A percentile compares a stretch with the other conserved stretches of the same genome.
Conservation (phyloP, 2,329 filamentous ascomycete genomes). For the Furcasterigmium sp. region DNA sequence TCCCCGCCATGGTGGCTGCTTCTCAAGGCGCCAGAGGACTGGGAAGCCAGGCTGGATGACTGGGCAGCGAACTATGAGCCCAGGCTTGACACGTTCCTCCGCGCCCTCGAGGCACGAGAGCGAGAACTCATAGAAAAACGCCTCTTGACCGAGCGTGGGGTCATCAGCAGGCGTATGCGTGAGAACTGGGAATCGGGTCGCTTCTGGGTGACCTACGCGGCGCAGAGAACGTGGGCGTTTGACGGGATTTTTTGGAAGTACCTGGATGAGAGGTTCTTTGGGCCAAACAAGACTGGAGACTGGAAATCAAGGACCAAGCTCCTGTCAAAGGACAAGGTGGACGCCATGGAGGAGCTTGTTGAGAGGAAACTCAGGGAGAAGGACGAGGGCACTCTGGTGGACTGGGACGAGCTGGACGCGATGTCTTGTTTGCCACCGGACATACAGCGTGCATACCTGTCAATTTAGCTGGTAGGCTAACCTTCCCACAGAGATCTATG, state of each 20-base stretch:
- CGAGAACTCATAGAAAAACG: too few relatives aligned
- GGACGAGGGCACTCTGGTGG: too few relatives aligned
- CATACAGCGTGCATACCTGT: too few relatives aligned
- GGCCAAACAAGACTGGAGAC: slow-evolving; percentile 13
- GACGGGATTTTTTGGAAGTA: slow-evolving; percentile 30
- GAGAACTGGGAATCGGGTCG: slow-evolving; percentile 26
- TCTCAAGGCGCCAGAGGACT: slow-evolving; percentile 23
- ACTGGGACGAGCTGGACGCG: too few relatives aligned
- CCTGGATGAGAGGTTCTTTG: slow-evolving; percentile 27
- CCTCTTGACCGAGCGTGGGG: too few relatives aligned
- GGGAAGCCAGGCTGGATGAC: slow-evolving; percentile 19
- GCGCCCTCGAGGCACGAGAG: too few relatives aligned
- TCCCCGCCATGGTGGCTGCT: slow-evolving; percentile 34
- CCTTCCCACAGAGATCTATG: too few relatives aligned
- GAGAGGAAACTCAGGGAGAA: too few relatives aligned
- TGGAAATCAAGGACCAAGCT: slow-evolving; percentile 15
- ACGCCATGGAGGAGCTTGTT: slow-evolving; percentile 19
- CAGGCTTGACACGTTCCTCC: slow-evolving; percentile 25
- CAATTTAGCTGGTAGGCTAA: too few relatives aligned
- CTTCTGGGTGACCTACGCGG: slow-evolving; percentile 27
- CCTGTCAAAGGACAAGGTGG: slow-evolving; percentile 13
- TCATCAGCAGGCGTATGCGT: too few relatives aligned
- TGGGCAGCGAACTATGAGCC: slow-evolving; percentile 25
- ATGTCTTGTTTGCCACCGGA: too few relatives aligned
- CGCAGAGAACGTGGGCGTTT: slow-evolving; percentile 29